Evolutionary conservation across 129 eudicot genomes (phyloP).

Genomic region (Helianthus tuberosus): DNA sequence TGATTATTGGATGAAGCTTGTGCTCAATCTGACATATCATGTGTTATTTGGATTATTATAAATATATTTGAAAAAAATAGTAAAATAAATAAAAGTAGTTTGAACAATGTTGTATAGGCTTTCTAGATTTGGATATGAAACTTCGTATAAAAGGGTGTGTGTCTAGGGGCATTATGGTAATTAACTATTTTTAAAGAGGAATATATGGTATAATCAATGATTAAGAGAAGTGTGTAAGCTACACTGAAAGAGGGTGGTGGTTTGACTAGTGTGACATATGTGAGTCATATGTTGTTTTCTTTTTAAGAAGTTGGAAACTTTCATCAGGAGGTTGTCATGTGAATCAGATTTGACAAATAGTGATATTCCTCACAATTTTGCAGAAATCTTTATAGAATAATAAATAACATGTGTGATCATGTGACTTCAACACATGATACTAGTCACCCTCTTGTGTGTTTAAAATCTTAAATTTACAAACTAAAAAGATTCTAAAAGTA

Average conservation of each 20-base stretch:
- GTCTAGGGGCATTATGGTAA: neutral
- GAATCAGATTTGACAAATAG: slow-evolving; percentile 45
- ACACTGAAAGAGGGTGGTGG: neutral
- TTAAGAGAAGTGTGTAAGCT: neutral
- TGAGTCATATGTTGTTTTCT: slow-evolving; percentile 32
- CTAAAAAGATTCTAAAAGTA: slow-evolving; percentile 3
- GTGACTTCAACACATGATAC: slow-evolving; percentile 73
- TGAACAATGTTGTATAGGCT: slow-evolving; percentile 23
- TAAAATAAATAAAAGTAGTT: slow-evolving; percentile 22
- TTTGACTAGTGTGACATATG: slow-evolving; percentile 27
- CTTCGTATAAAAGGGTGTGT: neutral
- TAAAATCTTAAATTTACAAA: slow-evolving; percentile 19
- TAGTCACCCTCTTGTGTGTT: slow-evolving; percentile 30
- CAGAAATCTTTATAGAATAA: slow-evolving; percentile 35
- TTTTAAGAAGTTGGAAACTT: slow-evolving; percentile 15
- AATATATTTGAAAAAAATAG: slow-evolving; percentile 16
- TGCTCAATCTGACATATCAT: slow-evolving; percentile 63
- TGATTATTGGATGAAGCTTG: slow-evolving; percentile 46
- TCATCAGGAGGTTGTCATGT: slow-evolving; percentile 66
- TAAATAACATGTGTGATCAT: slow-evolving; percentile 66
- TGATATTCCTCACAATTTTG: slow-evolving; percentile 21
- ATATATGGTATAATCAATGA: neutral
- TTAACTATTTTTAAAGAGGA: neutral
- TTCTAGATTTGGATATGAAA: slow-evolving; percentile 3
- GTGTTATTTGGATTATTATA: slow-evolving; percentile 43